phyloP scores from a whole-genome alignment of 164 flowering plant genomes.

The Berberis vulgaris region DNA sequence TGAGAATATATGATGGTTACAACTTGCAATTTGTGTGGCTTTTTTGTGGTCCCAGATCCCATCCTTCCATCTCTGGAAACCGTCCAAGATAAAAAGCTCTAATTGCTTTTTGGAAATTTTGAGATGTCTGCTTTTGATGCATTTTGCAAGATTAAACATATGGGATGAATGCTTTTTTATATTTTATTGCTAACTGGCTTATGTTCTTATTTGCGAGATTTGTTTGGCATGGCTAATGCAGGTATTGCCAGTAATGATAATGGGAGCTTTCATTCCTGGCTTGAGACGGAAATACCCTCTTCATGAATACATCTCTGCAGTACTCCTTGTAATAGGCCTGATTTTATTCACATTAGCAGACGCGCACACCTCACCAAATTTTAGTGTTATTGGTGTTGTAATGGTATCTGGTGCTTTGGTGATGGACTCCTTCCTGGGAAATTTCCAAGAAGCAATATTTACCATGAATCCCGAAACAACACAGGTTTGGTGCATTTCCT shows the following conservation, averaged over 20 bases:
- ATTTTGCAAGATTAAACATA: neutral
- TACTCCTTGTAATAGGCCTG: constrained; percentile 59
- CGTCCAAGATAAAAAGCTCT: neutral
- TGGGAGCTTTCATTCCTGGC: constrained; percentile 83
- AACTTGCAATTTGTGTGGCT: too few relatives aligned
- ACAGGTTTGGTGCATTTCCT: constrained; percentile 41
- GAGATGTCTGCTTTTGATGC: neutral
- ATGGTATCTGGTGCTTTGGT: constrained; percentile 72
- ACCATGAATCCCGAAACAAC: constrained; percentile 81
- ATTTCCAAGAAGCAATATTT: constrained; percentile 88
- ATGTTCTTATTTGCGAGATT: neutral
- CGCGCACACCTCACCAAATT: constrained; percentile 68
- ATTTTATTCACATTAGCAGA: constrained; percentile 75
- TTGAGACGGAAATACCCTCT: constrained; percentile 57
- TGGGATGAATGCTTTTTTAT: neutral
- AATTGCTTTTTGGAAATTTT: neutral
- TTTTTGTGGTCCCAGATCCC: too few relatives aligned
- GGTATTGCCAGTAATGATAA: constrained; percentile 81
- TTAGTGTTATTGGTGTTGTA: constrained; percentile 59
- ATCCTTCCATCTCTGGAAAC: neutral
- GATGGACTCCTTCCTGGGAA: constrained; percentile 83
- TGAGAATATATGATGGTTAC: too few relatives aligned
- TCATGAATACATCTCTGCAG: constrained; percentile 58
- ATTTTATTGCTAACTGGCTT: neutral
- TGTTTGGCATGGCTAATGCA: constrained; percentile 11